Evolutionary conservation across 495 filamentous ascomycete species (phyloP).

Genomic region (Collariella sp.): DNA sequence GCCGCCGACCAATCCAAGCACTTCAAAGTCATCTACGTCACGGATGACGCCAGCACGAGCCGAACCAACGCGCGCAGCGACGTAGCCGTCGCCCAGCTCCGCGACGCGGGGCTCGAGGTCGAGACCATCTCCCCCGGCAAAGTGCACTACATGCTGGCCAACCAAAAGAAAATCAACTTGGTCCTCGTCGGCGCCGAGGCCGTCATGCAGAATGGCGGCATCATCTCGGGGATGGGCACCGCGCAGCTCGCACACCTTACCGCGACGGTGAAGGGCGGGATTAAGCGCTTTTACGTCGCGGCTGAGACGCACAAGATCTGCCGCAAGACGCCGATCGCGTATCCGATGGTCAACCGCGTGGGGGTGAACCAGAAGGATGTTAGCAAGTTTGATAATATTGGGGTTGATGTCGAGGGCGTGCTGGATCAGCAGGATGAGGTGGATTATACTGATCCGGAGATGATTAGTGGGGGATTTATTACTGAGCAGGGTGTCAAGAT

Average conservation of each 20-base stretch:
- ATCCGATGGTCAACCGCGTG: slow-evolving; percentile 21
- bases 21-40: slow-evolving; percentile 84
- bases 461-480: slow-evolving; percentile 20
- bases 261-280: slow-evolving; percentile 49
- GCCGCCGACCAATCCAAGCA: slow-evolving; percentile 49
- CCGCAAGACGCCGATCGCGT: slow-evolving; percentile 20
- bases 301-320: slow-evolving; percentile 81
- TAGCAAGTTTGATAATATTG: slow-evolving; percentile 50
- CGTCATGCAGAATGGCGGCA: slow-evolving; percentile 86
- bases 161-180: slow-evolving; percentile 57
- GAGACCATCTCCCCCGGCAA: slow-evolving; percentile 70
- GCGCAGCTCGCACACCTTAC: slow-evolving; percentile 81
- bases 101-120: slow-evolving; percentile 67
- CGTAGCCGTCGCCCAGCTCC: slow-evolving; percentile 56
- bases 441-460: slow-evolving; percentile 63
- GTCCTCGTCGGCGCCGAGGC: slow-evolving; percentile 91
- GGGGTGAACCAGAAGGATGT: slow-evolving; percentile 63
- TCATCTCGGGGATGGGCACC: slow-evolving; percentile 84
- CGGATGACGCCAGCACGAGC: too few relatives aligned
- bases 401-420: slow-evolving; percentile 24
- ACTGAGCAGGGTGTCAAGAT: slow-evolving; percentile 39
- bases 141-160: slow-evolving; percentile 72
- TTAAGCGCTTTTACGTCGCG: slow-evolving; percentile 79
- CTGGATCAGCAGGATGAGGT: slow-evolving; percentile 43
- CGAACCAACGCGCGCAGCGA: slow-evolving; percentile 37